Conservation (phyloP, 2,329 filamentous ascomycete genomes). For the Didymosphaeria variabile region DNA sequence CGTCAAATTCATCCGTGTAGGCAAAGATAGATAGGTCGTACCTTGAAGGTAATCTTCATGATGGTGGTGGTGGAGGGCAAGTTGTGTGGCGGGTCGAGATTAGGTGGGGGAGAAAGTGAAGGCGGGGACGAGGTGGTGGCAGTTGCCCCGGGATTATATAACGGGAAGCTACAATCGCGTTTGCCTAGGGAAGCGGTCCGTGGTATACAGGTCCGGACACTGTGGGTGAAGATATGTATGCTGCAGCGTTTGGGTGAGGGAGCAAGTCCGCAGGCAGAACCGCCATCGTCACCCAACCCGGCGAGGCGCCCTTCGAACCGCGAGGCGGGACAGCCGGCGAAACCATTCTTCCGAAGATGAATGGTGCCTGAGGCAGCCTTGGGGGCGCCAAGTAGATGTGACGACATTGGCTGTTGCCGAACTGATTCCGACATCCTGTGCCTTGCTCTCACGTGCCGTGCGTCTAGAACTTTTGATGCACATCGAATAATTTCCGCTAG, state of each 20-base stretch:
- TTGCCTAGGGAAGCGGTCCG: conserved; percentile 10
- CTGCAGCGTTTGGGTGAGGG: conserved; percentile 23
- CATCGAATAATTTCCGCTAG: conserved; percentile 11
- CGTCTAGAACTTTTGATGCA: neutral
- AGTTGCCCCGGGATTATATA: conserved; percentile 15
- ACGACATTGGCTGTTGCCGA: neutral
- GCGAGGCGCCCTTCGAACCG: conserved; percentile 2
- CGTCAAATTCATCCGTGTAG: conserved; percentile 29
- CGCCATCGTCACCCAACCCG: conserved; percentile 2
- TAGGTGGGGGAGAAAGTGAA: conserved; percentile 34
- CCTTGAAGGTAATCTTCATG: conserved; percentile 79
- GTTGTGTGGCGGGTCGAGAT: conserved; percentile 22
- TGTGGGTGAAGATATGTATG: neutral
- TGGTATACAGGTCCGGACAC: conserved; percentile 11
- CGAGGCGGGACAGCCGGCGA: conserved; percentile 12
- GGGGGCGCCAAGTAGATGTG: neutral
- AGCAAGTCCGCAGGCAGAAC: conserved; percentile 33
- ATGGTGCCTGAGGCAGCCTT: neutral
- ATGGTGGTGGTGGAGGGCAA: conserved; percentile 34
- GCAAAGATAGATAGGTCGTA: conserved; percentile 42
- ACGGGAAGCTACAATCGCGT: conserved; percentile 8
- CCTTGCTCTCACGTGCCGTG: neutral
- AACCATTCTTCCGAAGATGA: neutral
- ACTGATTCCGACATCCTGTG: too few relatives aligned
- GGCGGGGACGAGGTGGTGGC: conserved; percentile 29